Base-by-base conservation (phyloP, 2,329 filamentous ascomycete genomes). In the Xylaria sp. region DNA sequence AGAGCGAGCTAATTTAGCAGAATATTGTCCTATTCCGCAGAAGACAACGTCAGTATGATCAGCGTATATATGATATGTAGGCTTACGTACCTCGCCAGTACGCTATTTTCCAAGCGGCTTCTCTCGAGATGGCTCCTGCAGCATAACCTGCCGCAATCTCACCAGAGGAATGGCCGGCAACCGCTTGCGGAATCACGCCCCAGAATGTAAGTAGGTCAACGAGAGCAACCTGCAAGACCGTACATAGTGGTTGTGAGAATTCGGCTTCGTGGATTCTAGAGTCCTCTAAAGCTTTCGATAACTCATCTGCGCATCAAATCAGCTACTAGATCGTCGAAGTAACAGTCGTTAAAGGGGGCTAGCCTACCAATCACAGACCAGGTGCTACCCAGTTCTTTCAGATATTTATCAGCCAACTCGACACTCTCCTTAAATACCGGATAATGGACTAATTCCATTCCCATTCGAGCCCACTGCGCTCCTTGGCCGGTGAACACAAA, bases 401-500 rank as follows among this genome's bases (percentile, higher is more conserved):
- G 12, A 31, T 69, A 70, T n/a, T 34, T 52, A 52, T 73, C 67
- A 10, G 63, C 46, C 1, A n/a, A 25, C 28, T 69, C 48, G n/a
- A 74, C 18, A 37, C 65, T 63, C 15, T 63, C 13, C 7, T 37
- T 31, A 20, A 73, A 72, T 13, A 67, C 37, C 5, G 39, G 60
- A 15, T 67, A 64, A 12, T 65, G 44, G 25, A 76, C 55, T 18
- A 79, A 68, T 51, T 76, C 74, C 1, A 75, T 75, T 3, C 80
- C 82, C 83, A 84, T 84, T 0, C 75, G 76, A 2, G 78, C 74
- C 80, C 82, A 85, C 58, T 85, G 83, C 0, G 82, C 82, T 1
- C 83, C 83, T 65, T 85, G 83, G 5, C 83, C 83, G 0, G 82
- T 84, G 73, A 84, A 85, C 28, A 82, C 74, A 56, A 77, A 74